Percentiles rank a stretch among this genome's conserved stretches.
phyloP scores from a whole-genome alignment of 2,329 filamentous ascomycete genomes.

The Colletotrichum neosansevieriae region DNA sequence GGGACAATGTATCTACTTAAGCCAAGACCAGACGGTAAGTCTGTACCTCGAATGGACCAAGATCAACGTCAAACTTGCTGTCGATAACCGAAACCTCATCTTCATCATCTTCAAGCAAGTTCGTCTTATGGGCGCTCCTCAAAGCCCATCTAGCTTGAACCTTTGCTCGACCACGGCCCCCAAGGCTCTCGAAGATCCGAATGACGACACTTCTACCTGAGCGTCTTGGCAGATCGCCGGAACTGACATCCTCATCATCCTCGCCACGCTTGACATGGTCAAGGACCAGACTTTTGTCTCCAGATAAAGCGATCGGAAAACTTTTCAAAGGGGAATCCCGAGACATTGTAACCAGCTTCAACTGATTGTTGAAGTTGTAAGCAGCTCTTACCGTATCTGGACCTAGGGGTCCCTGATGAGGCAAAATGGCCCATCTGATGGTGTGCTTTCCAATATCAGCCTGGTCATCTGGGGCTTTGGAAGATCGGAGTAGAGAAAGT shows the following conservation, averaged over 20 bases:
- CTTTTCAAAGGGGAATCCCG: neutral
- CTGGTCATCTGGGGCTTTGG: conserved; percentile 76
- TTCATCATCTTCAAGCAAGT: conserved; percentile 74
- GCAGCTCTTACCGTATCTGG: conserved; percentile 70
- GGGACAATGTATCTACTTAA: too few relatives aligned
- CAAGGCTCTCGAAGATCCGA: conserved; percentile 73
- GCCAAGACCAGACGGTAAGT: conserved; percentile 62
- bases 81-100: conserved; percentile 58
- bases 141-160: conserved; percentile 63
- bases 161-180: conserved; percentile 68
- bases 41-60: conserved; percentile 71
- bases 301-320: conserved; percentile 61
- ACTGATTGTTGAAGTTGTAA: conserved; percentile 75
- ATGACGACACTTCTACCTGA: conserved; percentile 65
- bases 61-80: conserved; percentile 54
- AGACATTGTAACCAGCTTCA: conserved; percentile 49
- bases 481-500: conserved; percentile 71
- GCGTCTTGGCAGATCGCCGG: conserved; percentile 22
- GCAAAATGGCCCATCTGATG: conserved; percentile 76
- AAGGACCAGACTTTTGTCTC: conserved; percentile 65
- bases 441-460: conserved; percentile 76
- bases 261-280: conserved; percentile 74
- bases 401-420: conserved; percentile 69
- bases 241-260: conserved; percentile 56
- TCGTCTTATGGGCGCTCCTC: conserved; percentile 71